These are phyloP conservation scores for Ophiocytium majus DNA, from an alignment of 352 stramenopile genomes.

Conservation along the genomic window DNA sequence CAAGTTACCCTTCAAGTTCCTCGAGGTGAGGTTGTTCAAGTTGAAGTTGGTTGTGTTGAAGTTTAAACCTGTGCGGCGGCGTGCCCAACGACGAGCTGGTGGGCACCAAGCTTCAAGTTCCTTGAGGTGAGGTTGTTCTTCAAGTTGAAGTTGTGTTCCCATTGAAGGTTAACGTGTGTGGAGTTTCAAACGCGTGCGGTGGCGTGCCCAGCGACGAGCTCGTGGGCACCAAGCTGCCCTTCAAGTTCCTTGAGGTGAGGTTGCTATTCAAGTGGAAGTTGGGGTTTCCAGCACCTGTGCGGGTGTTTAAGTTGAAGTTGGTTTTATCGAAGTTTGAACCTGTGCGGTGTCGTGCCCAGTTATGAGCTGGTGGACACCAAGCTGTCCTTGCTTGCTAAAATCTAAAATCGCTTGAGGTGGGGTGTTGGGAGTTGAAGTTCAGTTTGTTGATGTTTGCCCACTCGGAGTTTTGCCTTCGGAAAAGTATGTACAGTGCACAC, in stretches of 20 bases:
- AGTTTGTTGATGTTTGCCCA: too few species aligned
- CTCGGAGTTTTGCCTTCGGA: too few species aligned
- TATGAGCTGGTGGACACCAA: conserved; percentile 70
- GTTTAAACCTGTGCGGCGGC: conserved; percentile 48
- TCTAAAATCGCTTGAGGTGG: conserved; percentile 78
- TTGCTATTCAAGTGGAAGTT: background rate
- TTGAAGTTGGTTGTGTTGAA: background rate
- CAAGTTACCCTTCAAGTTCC: conserved; percentile 72
- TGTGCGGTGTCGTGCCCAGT: conserved; percentile 25
- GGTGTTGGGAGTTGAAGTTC: too few species aligned
- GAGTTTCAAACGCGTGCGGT: background rate
- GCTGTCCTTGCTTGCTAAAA: too few species aligned
- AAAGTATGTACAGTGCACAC: too few species aligned
- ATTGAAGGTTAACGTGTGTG: too few species aligned
- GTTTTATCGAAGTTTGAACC: background rate
- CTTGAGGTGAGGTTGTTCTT: conserved; percentile 65
- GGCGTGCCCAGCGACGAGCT: conserved; percentile 63
- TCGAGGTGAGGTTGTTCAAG: conserved; percentile 64
- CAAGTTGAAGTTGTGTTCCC: background rate
- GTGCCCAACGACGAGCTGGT: conserved; percentile 70
- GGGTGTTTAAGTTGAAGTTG: too few species aligned
- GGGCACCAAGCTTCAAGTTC: conserved; percentile 72
- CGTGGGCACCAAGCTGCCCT: conserved; percentile 66
- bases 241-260: conserved; percentile 79
- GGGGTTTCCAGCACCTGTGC: too few species aligned